Conservation (phyloP, 257 asterid genomes). For the Fraxinus cuspidata region DNA sequence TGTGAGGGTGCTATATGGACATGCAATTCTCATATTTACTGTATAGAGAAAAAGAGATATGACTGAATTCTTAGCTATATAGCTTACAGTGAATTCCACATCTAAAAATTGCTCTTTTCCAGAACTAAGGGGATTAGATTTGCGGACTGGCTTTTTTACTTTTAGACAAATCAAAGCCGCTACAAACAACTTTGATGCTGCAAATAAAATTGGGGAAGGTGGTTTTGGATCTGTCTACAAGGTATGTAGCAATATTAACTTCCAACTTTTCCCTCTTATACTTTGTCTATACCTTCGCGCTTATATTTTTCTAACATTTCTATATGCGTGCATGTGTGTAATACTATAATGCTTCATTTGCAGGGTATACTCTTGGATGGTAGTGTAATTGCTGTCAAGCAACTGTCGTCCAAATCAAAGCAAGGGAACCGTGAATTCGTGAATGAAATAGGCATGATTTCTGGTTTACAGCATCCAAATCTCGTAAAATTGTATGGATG, state of each 20-base stretch:
- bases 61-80: not conserved
- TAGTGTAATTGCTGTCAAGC: constrained; percentile 25
- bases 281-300: not conserved
- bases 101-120: constrained; percentile 11
- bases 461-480: constrained; percentile 25
- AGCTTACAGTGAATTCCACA: constrained; percentile 4
- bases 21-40: too few relatives aligned
- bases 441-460: constrained; percentile 26
- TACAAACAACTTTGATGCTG: not conserved
- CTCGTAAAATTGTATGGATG: constrained; percentile 29
- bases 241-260: not conserved
- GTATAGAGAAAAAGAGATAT: too few relatives aligned
- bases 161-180: constrained; percentile 11
- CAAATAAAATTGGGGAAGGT: not conserved
- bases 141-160: constrained; percentile 52
- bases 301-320: not conserved
- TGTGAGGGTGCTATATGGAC: too few relatives aligned
- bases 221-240: not conserved
- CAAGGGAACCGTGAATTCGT: constrained; percentile 32
- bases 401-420: constrained; percentile 25
- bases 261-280: not conserved
- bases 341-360: not conserved
- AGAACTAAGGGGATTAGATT: constrained; percentile 60
- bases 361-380: constrained; percentile 23
- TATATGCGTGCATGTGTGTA: not conserved